These are phyloP conservation scores for Solanum chacoense DNA, from an alignment of 305 asterid genomes.

Conservation along the genomic window DNA sequence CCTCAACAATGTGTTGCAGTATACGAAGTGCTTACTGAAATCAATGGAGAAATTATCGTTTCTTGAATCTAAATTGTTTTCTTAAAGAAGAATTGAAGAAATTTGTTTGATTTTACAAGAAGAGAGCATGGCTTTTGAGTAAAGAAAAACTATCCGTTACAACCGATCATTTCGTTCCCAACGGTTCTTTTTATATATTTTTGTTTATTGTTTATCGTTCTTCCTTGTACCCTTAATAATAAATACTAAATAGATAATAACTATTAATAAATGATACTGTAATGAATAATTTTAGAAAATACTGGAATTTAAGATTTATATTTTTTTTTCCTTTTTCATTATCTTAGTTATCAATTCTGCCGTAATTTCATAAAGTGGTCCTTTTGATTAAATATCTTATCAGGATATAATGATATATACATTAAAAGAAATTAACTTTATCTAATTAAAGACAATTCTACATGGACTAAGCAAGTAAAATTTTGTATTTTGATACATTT, in stretches of 20 bases:
- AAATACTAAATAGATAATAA: too few relatives aligned
- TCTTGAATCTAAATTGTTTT: slow-evolving; percentile 9
- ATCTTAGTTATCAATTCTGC: neutral
- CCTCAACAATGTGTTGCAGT: neutral
- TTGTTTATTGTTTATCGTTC: neutral
- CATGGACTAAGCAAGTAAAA: neutral
- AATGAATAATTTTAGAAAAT: neutral
- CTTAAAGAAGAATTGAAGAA: slow-evolving; percentile 7
- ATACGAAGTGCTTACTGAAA: neutral
- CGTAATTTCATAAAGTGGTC: neutral
- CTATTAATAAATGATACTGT: neutral
- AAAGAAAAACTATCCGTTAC: slow-evolving; percentile 58
- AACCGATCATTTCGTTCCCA: slow-evolving; percentile 18
- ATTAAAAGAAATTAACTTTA: neutral
- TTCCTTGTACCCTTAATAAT: neutral
- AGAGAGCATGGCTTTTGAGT: neutral
- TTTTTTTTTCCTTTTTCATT: neutral
- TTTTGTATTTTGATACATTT: neutral
- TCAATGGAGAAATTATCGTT: neutral
- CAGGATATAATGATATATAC: neutral
- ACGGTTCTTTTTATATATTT: slow-evolving; percentile 32
- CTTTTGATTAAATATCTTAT: neutral
- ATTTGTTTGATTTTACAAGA: neutral
- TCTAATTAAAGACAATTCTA: neutral
- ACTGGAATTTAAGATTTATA: neutral